A percentile compares a stretch with the other conserved stretches of the same genome.
Conservation (phyloP, 495 filamentous ascomycete genomes). For the Corynascus novoguineensis region DNA sequence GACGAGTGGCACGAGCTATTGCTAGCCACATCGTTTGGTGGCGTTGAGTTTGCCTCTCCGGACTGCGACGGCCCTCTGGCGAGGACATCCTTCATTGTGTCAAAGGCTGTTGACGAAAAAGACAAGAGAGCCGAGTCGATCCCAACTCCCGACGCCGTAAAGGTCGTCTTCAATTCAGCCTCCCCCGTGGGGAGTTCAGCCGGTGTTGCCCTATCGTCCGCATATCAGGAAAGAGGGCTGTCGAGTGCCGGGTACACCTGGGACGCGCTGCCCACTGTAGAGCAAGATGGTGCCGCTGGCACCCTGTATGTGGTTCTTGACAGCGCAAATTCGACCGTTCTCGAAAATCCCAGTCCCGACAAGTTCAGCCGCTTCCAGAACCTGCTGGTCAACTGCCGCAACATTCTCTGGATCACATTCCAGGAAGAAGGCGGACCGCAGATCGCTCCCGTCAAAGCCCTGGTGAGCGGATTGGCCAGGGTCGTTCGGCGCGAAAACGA, state of each 20-base stretch:
- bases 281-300: not conserved
- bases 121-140: not conserved
- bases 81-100: constrained; percentile 9
- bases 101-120: not conserved
- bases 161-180: not conserved
- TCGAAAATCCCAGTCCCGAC: constrained; percentile 1
- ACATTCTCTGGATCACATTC: constrained; percentile 19
- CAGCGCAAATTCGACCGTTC: not conserved
- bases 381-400: constrained; percentile 9
- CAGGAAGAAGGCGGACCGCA: not conserved
- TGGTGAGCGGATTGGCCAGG: not conserved
- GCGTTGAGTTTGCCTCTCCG: constrained; percentile 9
- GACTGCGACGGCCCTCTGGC: not conserved
- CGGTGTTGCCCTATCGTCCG: not conserved
- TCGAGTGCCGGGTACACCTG: not conserved
- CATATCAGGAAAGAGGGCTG: not conserved
- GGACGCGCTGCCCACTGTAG: not conserved
- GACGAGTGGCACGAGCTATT: constrained; percentile 13
- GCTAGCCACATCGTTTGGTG: constrained; percentile 5
- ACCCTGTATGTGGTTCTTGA: constrained; percentile 1
- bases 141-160: not conserved
- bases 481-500: constrained; percentile 1
- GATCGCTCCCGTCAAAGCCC: not conserved
- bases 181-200: not conserved
- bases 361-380: constrained; percentile 11